Percentiles rank a stretch among this genome's conserved stretches.
These are phyloP conservation scores for Exophiala bonariae DNA, from an alignment of 2,329 filamentous ascomycete species.

Conservation along the genomic window DNA sequence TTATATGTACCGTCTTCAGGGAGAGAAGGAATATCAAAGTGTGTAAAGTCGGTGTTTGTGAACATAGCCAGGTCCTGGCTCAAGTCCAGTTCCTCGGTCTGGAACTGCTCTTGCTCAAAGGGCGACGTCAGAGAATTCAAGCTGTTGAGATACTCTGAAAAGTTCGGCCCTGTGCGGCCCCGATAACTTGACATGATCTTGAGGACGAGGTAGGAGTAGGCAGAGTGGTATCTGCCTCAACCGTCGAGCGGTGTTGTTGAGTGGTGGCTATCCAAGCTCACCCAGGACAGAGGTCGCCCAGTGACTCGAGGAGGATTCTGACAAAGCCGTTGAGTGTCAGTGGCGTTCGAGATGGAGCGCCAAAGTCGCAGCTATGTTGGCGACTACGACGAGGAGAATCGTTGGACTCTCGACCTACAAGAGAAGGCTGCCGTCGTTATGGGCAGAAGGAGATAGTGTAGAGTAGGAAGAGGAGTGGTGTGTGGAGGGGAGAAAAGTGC, in stretches of 20 bases:
- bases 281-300: no score
- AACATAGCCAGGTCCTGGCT: constrained; percentile 76
- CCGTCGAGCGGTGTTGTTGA: not conserved
- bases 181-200: constrained; percentile 68
- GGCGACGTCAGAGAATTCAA: constrained; percentile 71
- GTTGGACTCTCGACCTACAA: no score
- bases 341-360: no score
- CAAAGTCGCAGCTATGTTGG: no score
- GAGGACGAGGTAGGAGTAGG: not conserved
- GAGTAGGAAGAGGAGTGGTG: no score
- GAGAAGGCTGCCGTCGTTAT: no score
- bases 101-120: constrained; percentile 59
- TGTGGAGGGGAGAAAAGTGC: no score
- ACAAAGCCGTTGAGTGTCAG: no score
- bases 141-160: constrained; percentile 85
- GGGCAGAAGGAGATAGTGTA: no score
- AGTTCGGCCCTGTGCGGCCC: constrained; percentile 76
- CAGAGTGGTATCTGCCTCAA: not conserved
- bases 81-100: constrained; percentile 62
- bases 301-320: no score
- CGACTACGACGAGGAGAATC: no score
- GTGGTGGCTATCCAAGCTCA: not conserved
- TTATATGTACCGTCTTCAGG: constrained; percentile 26
- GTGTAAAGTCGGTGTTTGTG: constrained; percentile 79
- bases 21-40: constrained; percentile 59